phyloP scores from a whole-genome alignment of 305 asterid species.

The Andrographis paniculata region DNA sequence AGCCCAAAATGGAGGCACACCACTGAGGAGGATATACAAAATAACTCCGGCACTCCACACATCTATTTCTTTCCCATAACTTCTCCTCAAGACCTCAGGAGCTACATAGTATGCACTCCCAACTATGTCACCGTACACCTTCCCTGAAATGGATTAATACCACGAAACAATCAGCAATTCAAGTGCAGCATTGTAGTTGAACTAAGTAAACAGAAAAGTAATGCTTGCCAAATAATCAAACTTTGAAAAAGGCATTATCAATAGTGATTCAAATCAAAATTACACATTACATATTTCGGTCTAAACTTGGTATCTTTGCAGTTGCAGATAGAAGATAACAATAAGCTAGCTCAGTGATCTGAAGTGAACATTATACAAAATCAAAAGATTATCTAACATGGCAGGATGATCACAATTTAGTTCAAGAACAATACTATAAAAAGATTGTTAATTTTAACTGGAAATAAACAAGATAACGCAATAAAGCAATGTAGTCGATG shows the following conservation, averaged over 20 bases:
- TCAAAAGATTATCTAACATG: no score
- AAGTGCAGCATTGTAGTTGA: neutral
- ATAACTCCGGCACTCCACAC: slow-evolving; percentile 77
- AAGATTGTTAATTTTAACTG: neutral
- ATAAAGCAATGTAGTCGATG: neutral
- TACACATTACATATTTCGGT: no score
- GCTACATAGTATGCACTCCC: slow-evolving; percentile 78
- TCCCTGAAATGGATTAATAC: slow-evolving; percentile 33
- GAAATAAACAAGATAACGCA: slow-evolving; percentile 10
- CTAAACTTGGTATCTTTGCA: no score
- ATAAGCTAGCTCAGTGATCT: no score
- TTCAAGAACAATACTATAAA: neutral
- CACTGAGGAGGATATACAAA: slow-evolving; percentile 59
- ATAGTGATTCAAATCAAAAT: no score
- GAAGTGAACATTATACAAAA: no score
- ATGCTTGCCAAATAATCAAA: no score
- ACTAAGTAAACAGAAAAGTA: slow-evolving; percentile 1
- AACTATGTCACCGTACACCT: slow-evolving; percentile 55
- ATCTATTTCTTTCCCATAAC: slow-evolving; percentile 63
- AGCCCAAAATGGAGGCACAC: slow-evolving; percentile 81
- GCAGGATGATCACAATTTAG: no score
- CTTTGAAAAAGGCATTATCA: no score
- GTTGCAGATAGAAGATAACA: no score
- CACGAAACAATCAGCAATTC: slow-evolving; percentile 12
- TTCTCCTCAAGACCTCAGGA: slow-evolving; percentile 55